phyloP scores from a whole-genome alignment of 495 filamentous ascomycete species.

The Bathelium albidoporum region DNA sequence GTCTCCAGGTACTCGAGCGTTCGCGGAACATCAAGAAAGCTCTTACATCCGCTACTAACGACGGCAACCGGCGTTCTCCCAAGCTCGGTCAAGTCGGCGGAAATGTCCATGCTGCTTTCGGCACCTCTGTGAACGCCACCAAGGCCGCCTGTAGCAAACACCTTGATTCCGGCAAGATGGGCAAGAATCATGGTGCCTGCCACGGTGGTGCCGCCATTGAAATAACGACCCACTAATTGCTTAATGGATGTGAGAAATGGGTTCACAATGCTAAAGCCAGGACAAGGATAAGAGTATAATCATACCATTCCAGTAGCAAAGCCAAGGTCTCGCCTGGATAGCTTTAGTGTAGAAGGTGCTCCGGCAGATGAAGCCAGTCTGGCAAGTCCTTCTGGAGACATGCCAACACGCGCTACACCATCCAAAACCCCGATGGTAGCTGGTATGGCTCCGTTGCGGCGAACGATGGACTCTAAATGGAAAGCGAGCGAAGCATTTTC shows the following conservation, averaged over 20 bases:
- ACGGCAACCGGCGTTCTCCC: conserved; percentile 87
- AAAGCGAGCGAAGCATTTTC: conserved; percentile 64
- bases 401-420: conserved; percentile 71
- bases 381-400: conserved; percentile 57
- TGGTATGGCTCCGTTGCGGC: conserved; percentile 74
- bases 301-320: conserved; percentile 69
- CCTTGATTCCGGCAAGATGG: conserved; percentile 73
- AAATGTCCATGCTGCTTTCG: conserved; percentile 80
- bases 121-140: conserved; percentile 92
- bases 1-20: conserved; percentile 95
- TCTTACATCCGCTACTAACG: conserved; percentile 83
- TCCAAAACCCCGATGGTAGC: conserved; percentile 80
- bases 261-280: background rate
- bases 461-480: conserved; percentile 63
- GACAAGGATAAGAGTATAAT: background rate
- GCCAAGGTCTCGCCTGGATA: conserved; percentile 75
- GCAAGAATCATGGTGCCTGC: conserved; percentile 88
- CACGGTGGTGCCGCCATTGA: conserved; percentile 87
- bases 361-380: conserved; percentile 57
- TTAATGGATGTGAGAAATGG: conserved; percentile 29
- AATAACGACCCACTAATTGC: conserved; percentile 48
- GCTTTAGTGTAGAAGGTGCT: conserved; percentile 57
- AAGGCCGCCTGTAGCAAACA: conserved; percentile 80
- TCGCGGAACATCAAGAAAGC: conserved; percentile 83
- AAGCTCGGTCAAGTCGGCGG: conserved; percentile 88